Conservation (phyloP, 139 green algal genomes). For the Picochlorum sp. region DNA sequence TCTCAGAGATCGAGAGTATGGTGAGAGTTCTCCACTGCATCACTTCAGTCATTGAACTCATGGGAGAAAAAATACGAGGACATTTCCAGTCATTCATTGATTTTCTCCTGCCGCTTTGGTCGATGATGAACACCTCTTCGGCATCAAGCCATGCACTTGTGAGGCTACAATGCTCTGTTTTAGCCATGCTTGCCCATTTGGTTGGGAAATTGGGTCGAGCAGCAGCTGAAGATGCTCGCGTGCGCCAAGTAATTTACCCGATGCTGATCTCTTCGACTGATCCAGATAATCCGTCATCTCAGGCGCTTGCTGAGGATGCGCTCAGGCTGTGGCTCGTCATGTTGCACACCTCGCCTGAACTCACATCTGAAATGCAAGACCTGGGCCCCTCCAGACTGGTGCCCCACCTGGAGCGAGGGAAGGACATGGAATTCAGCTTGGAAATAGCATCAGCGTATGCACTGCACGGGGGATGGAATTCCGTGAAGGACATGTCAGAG, state of each 20-base stretch:
- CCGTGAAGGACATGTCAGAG: slow-evolving; percentile 6
- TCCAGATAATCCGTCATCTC: slow-evolving; percentile 28
- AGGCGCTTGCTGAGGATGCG: slow-evolving; percentile 57
- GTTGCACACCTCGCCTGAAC: slow-evolving; percentile 9
- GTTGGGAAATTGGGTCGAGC: slow-evolving; percentile 42
- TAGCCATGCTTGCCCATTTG: slow-evolving; percentile 62
- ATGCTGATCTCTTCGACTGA: slow-evolving; percentile 51
- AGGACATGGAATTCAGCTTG: slow-evolving; percentile 43
- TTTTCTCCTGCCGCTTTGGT: slow-evolving; percentile 44
- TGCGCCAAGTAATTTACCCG: slow-evolving; percentile 51
- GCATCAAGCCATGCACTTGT: slow-evolving; percentile 30
- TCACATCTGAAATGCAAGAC: slow-evolving; percentile 34
- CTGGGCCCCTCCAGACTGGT: slow-evolving; percentile 41
- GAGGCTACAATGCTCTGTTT: slow-evolving; percentile 55
- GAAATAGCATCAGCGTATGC: slow-evolving; percentile 52
- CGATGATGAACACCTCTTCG: background rate
- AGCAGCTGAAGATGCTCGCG: slow-evolving; percentile 31
- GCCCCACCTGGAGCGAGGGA: slow-evolving; percentile 38
- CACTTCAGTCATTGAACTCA: slow-evolving; percentile 51
- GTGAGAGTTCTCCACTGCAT: slow-evolving; percentile 68
- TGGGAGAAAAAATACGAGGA: slow-evolving; percentile 43
- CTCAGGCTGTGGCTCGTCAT: slow-evolving; percentile 26
- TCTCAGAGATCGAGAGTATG: slow-evolving; percentile 64
- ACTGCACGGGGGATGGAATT: slow-evolving; percentile 33
- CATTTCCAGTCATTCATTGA: slow-evolving; percentile 51